Percentiles rank a stretch among this genome's conserved stretches.
These are phyloP conservation scores for Amanita phalloides DNA, from an alignment of 768 basidiomycete species.

Conservation along the genomic window DNA sequence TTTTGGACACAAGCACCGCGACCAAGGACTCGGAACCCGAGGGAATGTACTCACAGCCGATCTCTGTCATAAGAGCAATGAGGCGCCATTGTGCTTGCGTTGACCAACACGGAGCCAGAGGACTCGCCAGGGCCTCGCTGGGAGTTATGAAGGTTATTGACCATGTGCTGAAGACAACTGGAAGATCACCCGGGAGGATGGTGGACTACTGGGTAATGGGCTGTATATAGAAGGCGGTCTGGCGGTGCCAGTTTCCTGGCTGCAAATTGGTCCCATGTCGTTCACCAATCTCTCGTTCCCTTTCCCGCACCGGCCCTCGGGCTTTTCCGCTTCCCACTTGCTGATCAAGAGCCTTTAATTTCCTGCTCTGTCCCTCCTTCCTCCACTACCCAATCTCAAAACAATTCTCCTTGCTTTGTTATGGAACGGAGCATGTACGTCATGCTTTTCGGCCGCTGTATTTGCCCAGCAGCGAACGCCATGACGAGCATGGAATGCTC, in stretches of 20 bases:
- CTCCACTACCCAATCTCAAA: too few species aligned
- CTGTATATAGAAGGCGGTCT: constrained; percentile 5
- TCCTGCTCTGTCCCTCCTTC: too few species aligned
- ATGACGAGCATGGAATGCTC: not conserved
- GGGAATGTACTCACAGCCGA: constrained; percentile 24
- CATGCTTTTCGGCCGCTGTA: not conserved
- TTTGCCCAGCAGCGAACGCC: not conserved
- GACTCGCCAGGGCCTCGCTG: constrained; percentile 2
- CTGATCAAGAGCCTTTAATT: not conserved
- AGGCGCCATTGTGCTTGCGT: constrained; percentile 10
- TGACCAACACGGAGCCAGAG: not conserved
- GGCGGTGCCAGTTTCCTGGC: constrained; percentile 4
- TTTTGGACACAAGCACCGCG: constrained; percentile 12
- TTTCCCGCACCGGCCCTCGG: constrained; percentile 4
- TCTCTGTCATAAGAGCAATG: constrained; percentile 26
- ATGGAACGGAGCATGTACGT: not conserved
- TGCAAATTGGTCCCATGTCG: constrained; percentile 1
- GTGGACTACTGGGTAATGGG: not conserved
- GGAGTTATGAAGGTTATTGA: constrained; percentile 1
- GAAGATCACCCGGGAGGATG: constrained; percentile 5
- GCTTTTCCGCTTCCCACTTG: not conserved
- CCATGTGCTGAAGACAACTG: not conserved
- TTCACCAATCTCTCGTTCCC: constrained; percentile 5
- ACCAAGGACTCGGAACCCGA: constrained; percentile 22
- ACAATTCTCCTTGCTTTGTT: too few species aligned